Base-by-base conservation (phyloP, 805 yeast species). In the Yueomyces sp. region DNA sequence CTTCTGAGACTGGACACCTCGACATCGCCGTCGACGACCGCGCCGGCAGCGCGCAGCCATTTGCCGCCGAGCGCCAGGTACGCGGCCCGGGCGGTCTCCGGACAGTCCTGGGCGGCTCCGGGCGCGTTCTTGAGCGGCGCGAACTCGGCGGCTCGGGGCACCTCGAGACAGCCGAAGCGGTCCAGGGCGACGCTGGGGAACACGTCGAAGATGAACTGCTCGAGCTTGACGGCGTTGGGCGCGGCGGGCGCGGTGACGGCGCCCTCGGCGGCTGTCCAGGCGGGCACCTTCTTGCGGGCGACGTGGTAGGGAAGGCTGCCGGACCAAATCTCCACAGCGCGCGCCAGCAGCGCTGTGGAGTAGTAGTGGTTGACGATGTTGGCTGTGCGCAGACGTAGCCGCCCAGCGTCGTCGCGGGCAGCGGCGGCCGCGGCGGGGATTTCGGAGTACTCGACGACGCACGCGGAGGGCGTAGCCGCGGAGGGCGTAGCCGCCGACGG, bases 311-410 rank as follows among this genome's bases (percentile, higher is more conserved):
- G 96, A 56, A 92, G 71, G 52, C 63, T 68, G 3, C 73, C 60
- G 49, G 77, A 73, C 96, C 96, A 88, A 30, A 67, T 57, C 4
- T 82, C 80, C 47, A 87, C 69, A 64, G 69, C 68, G 32, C 65
- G 50, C 29, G 65, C 62, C 54, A 92, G 67, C 54, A 87, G 74
- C n/a, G 74, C 81, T 40, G 85, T 85, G 3, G 88, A 80, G 64
- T 90, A 92, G 64, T 88, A 92, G 64, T 92, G 98, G 61, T 92
- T 92, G 44, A 92, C 99, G 50, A 92, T 92, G 64, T 92, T 92
- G 28, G 96, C 99, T 3, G 97, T 96, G 52, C 97, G 75, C 52
- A 86, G 74, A 50, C 74, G 74, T 46, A 92, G 70, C 47, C 80
- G 68, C 19, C 79, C 82, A 28, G 70, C 60, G n/a, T 48, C 45